These are phyloP conservation scores for Mycogone perniciosa DNA, from an alignment of 2,329 filamentous ascomycete species.

Conservation along the genomic window DNA sequence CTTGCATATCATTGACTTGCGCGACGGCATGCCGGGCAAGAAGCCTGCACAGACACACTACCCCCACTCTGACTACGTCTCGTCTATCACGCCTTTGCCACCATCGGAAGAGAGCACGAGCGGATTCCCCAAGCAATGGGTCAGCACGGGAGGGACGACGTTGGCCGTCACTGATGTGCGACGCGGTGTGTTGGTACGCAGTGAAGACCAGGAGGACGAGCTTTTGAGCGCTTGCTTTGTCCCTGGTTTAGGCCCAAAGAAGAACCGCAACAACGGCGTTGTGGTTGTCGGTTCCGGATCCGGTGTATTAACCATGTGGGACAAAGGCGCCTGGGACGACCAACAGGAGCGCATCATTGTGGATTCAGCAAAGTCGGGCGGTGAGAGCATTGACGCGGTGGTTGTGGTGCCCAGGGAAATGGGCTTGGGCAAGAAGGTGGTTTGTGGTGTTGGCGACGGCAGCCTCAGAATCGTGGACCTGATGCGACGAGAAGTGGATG, in stretches of 20 bases:
- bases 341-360: slow-evolving; percentile 85
- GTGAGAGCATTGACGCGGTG: slow-evolving; percentile 77
- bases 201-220: slow-evolving; percentile 93
- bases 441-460: slow-evolving; percentile 77
- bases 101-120: slow-evolving; percentile 75
- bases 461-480: slow-evolving; percentile 71
- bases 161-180: slow-evolving; percentile 85
- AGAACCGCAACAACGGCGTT: slow-evolving; percentile 61
- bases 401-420: slow-evolving; percentile 64
- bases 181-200: slow-evolving; percentile 76
- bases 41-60: slow-evolving; percentile 73
- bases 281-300: slow-evolving; percentile 69
- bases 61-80: slow-evolving; percentile 90
- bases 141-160: slow-evolving; percentile 87
- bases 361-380: slow-evolving; percentile 54
- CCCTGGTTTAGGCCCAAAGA: slow-evolving; percentile 64
- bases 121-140: slow-evolving; percentile 89
- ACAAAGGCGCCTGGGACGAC: slow-evolving; percentile 90
- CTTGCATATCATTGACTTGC: slow-evolving; percentile 81
- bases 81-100: slow-evolving; percentile 77
- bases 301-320: slow-evolving; percentile 87
- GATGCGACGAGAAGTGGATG: slow-evolving; percentile 64
- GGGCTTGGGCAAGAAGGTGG: slow-evolving; percentile 65
- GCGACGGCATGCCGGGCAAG: slow-evolving; percentile 50
- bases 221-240: slow-evolving; percentile 76